phyloP scores from a whole-genome alignment of 306 rosid species.

The Cicer judaicum region DNA sequence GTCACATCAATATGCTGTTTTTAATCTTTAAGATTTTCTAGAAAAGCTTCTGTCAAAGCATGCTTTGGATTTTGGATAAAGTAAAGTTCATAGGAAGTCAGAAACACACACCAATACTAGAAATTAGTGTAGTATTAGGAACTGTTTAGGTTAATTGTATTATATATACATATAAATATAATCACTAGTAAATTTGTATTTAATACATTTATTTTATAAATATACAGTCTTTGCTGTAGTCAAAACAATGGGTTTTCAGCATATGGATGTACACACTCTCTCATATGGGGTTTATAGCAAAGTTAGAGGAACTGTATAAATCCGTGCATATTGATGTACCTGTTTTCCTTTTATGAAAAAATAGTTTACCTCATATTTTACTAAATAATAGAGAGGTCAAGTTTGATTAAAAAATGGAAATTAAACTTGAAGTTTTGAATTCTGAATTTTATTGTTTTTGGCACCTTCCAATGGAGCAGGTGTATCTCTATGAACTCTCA shows the following conservation, averaged over 20 bases:
- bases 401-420: constrained; percentile 25
- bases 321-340: background rate
- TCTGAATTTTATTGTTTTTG: constrained; percentile 41
- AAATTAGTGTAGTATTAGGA: background rate
- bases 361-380: constrained; percentile 11
- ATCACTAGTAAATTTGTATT: background rate
- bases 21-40: background rate
- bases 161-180: constrained; percentile 11
- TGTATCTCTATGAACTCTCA: constrained; percentile 79
- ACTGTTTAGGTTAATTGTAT: constrained; percentile 3
- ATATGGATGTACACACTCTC: constrained; percentile 9
- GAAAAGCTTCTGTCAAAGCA: background rate
- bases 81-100: constrained; percentile 10
- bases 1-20: constrained; percentile 28
- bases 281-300: background rate
- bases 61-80: constrained; percentile 5
- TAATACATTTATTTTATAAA: constrained; percentile 17
- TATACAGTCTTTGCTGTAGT: background rate
- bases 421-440: constrained; percentile 9
- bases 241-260: background rate
- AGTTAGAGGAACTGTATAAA: background rate
- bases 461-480: constrained; percentile 60
- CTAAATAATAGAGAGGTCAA: constrained; percentile 7
- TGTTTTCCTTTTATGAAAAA: constrained; percentile 1
- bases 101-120: constrained; percentile 3